Conservation (phyloP, 1,139 yeast species). For the Yamadazyma atlantica region DNA sequence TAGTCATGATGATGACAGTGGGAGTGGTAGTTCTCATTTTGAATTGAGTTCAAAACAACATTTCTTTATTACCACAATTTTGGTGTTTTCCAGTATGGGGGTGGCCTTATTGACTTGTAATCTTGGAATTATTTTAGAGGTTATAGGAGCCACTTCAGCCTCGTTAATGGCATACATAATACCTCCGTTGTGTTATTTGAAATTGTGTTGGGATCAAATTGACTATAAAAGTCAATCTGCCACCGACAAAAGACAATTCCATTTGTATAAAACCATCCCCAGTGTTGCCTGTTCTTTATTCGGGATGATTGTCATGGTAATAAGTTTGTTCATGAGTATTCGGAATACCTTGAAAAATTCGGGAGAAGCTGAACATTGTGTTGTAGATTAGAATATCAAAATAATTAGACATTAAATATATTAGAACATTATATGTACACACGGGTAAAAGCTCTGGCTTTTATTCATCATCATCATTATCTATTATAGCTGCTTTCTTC, state of each 20-base stretch:
- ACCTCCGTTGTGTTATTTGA: slow-evolving; percentile 81
- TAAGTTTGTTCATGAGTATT: slow-evolving; percentile 76
- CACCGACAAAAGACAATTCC: slow-evolving; percentile 27
- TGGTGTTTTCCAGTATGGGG: slow-evolving; percentile 70
- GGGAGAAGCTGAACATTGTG: slow-evolving; percentile 35
- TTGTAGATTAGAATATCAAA: slow-evolving; percentile 33
- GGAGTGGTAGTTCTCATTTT: slow-evolving; percentile 32
- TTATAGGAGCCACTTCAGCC: slow-evolving; percentile 92
- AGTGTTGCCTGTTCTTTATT: slow-evolving; percentile 63
- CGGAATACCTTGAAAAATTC: slow-evolving; percentile 41
- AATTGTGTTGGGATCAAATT: slow-evolving; percentile 53
- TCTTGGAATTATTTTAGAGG: slow-evolving; percentile 82
- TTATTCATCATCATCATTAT: slow-evolving; percentile 26
- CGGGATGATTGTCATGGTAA: slow-evolving; percentile 74
- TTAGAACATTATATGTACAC: slow-evolving; percentile 3
- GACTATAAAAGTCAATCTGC: slow-evolving; percentile 40
- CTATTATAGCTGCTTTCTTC: slow-evolving; percentile 18
- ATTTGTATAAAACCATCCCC: slow-evolving; percentile 43
- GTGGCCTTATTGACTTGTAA: slow-evolving; percentile 83
- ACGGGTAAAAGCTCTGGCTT: not conserved
- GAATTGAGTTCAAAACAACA: slow-evolving; percentile 53
- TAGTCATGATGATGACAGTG: slow-evolving; percentile 21
- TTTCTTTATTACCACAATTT: slow-evolving; percentile 60
- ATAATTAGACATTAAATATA: slow-evolving; percentile 2
- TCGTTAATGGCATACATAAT: slow-evolving; percentile 88